Conservation (phyloP, 257 asterid species). For the Leptodermis oblonga region DNA sequence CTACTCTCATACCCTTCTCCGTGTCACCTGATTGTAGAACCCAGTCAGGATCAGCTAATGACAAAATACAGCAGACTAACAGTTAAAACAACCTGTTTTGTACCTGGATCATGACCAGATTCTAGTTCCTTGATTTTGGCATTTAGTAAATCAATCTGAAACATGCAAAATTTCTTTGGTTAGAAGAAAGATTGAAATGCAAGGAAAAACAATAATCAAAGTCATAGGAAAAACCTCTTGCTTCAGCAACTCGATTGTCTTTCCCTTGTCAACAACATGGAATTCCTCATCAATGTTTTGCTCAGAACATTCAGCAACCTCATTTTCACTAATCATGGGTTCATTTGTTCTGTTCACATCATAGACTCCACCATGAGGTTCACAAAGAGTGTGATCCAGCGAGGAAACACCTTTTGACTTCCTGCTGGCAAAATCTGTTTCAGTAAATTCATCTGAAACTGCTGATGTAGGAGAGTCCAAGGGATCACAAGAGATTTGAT, state of each 20-base stretch:
- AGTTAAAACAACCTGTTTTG: neutral
- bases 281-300: constrained; percentile 30
- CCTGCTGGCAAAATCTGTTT: constrained; percentile 31
- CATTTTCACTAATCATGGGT: constrained; percentile 28
- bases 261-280: constrained; percentile 38
- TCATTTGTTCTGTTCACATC: constrained; percentile 22
- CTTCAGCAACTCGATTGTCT: constrained; percentile 40
- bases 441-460: constrained; percentile 51
- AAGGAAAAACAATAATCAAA: constrained; percentile 11
- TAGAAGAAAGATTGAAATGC: constrained; percentile 21
- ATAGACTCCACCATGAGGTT: constrained; percentile 24
- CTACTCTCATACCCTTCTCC: constrained; percentile 29
- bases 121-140: constrained; percentile 54
- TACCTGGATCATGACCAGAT: constrained; percentile 46
- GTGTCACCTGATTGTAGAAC: constrained; percentile 36
- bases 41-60: constrained; percentile 8
- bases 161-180: constrained; percentile 12
- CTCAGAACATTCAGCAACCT: constrained; percentile 34
- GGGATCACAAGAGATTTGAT: constrained; percentile 40
- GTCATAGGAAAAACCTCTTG: constrained; percentile 56
- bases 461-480: constrained; percentile 58
- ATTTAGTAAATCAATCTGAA: constrained; percentile 66
- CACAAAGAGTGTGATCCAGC: constrained; percentile 30
- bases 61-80: constrained; percentile 9
- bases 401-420: constrained; percentile 31